Conservation (phyloP, 768 basidiomycete genomes). For the Termitomyces heimii region DNA sequence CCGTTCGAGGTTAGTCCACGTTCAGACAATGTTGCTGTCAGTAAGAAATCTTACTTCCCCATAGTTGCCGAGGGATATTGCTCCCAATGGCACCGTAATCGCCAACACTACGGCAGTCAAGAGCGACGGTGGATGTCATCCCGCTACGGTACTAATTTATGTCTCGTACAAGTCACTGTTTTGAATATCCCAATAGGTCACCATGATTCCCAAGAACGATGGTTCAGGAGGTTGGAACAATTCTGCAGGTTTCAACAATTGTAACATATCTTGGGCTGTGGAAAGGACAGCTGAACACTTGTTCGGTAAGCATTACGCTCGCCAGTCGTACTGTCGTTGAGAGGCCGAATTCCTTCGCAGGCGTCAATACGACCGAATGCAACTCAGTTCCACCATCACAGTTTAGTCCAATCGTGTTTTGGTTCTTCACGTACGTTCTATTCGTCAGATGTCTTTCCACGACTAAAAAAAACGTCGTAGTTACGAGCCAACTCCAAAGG, state of each 20-base stretch:
- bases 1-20: conserved; percentile 33
- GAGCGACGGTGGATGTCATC: conserved; percentile 36
- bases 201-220: conserved; percentile 26
- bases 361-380: conserved; percentile 25
- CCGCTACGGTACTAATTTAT: conserved; percentile 24
- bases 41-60: background rate
- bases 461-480: conserved; percentile 9
- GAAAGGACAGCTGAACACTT: conserved; percentile 30
- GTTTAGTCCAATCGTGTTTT: conserved; percentile 48
- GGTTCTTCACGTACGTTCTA: conserved; percentile 44
- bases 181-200: conserved; percentile 21
- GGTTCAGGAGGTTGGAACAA: conserved; percentile 35
- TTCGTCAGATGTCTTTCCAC: background rate
- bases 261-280: conserved; percentile 34
- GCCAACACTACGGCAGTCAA: conserved; percentile 45
- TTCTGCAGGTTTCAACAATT: conserved; percentile 30
- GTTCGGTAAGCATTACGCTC: conserved; percentile 31
- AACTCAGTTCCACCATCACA: conserved; percentile 19
- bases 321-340: background rate
- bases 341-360: conserved; percentile 10
- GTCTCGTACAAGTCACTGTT: background rate
- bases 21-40: background rate
- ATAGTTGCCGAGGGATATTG: conserved; percentile 31
- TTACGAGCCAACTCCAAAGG: conserved; percentile 28
- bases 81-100: conserved; percentile 39